A percentile compares a stretch with the other conserved stretches of the same genome.
These are phyloP conservation scores for Solanum etuberosum DNA, from an alignment of 257 asterid genomes.

Conservation along the genomic window DNA sequence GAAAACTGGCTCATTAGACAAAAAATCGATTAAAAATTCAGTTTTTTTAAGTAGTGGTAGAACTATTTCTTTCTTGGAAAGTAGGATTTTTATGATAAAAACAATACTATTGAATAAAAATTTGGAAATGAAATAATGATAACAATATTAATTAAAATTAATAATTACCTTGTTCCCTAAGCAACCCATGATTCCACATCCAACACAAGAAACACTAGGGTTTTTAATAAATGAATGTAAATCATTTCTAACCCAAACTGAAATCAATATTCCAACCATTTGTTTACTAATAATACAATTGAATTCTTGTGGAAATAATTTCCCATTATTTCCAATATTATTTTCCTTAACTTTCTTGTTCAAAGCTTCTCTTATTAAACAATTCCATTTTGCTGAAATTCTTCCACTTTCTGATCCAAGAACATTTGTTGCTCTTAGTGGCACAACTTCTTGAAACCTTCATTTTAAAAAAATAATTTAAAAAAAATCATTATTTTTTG, in stretches of 20 bases:
- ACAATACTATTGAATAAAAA: neutral
- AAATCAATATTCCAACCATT: slow-evolving; percentile 57
- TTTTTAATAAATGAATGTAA: slow-evolving; percentile 24
- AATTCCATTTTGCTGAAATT: slow-evolving; percentile 35
- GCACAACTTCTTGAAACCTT: slow-evolving; percentile 67
- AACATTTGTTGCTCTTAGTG: slow-evolving; percentile 35
- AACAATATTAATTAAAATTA: neutral
- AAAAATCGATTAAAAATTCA: neutral
- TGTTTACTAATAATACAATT: slow-evolving; percentile 53
- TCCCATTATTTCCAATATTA: neutral
- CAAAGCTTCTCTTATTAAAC: slow-evolving; percentile 31
- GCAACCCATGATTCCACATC: slow-evolving; percentile 63
- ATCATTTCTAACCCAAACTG: slow-evolving; percentile 52
- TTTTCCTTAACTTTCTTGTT: slow-evolving; percentile 14
- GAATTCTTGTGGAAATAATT: slow-evolving; percentile 4
- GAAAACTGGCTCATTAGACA: neutral
- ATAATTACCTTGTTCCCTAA: slow-evolving; percentile 51
- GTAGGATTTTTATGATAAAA: neutral
- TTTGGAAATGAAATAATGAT: neutral
- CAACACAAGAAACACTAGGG: slow-evolving; percentile 54
- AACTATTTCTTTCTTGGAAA: neutral
- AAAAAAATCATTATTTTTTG: neutral
- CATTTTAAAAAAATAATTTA: neutral
- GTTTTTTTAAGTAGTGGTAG: neutral
- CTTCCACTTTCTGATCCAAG: slow-evolving; percentile 34